Evolutionary conservation across 2,329 filamentous ascomycete genomes (phyloP), one percentile per base, ranked within the genome.

Genomic region (Phaeoacremonium minimum): DNA sequence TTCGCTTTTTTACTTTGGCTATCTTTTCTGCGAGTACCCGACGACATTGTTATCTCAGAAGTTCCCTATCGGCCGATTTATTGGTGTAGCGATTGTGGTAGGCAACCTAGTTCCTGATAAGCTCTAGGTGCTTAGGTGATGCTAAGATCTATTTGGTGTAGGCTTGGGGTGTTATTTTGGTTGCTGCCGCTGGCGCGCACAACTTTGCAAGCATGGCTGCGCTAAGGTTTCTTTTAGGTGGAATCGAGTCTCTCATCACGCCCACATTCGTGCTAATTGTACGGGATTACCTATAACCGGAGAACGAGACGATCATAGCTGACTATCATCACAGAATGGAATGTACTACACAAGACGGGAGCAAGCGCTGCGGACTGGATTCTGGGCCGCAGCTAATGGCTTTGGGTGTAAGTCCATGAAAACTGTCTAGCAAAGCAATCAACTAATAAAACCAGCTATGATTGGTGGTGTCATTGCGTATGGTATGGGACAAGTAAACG

Each of bases 181-280:
- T 68, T 53, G 47, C 50, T 14, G 77, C 83, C 46, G 69, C 78
- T 6, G 72, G 68, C 0, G 73, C 70, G 31, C 61, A 64, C 28
- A 78, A 71, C 49, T 85, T 83, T 48, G 64, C 65, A 0, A 64
- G 67, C 1, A 58, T 84, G 14, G 59, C 79, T 3, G 57, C 64
- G 1, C 65, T 83, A 7, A 67, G 81, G 5, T 71, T 76, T 1
- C 52, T 85, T n/a, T 26, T 26, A n/a, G 22, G 22, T 26, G 22
- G 22, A 9, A 26, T 26, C n/a, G 22, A 26, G 22, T 26, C 22
- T 9, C 22, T 26, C 22, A 26, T 26, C n/a, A 26, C 22, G 22
- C 22, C 22, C 22, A 26, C 22, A 9, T 26, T 26, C 22, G 22
- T 26, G 22, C 22, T 26, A 9, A 26, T 26, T n/a, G 22, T 26